Evolutionary conservation across 2,329 filamentous ascomycete species (phyloP).

Genomic region (Malbranchea cinnamomea): DNA sequence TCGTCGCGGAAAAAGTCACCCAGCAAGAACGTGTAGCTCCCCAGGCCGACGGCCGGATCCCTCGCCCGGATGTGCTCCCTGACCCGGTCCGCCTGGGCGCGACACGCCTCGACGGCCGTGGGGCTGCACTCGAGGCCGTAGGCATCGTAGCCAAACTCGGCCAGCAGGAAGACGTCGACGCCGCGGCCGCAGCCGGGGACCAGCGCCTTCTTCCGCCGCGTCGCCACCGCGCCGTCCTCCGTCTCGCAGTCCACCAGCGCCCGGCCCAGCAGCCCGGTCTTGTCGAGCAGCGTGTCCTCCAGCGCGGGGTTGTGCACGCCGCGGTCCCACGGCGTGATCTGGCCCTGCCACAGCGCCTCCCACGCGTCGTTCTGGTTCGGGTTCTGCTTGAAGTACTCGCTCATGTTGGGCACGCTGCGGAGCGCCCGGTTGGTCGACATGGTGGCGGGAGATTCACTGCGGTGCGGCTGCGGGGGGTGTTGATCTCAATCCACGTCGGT

Average conservation of each 20-base stretch:
- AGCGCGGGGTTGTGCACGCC: conserved; percentile 45
- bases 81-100: conserved; percentile 20
- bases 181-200: conserved; percentile 73
- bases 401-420: conserved; percentile 7
- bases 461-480: not conserved
- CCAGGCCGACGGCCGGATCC: conserved; percentile 21
- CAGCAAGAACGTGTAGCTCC: conserved; percentile 26
- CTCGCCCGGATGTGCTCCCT: conserved; percentile 20
- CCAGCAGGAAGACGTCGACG: conserved; percentile 64
- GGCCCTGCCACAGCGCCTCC: conserved; percentile 41
- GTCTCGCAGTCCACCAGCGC: conserved; percentile 18
- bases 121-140: conserved; percentile 56
- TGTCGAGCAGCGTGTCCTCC: conserved; percentile 35
- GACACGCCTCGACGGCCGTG: conserved; percentile 28
- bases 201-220: conserved; percentile 41
- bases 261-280: conserved; percentile 22
- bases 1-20: conserved; percentile 32
- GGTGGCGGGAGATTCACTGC: no score
- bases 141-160: conserved; percentile 60
- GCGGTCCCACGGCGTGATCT: conserved; percentile 44
- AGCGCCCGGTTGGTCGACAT: conserved; percentile 3
- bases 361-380: conserved; percentile 33
- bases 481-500: not conserved
- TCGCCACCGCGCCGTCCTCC: conserved; percentile 3
- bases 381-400: conserved; percentile 27